Percentiles rank a stretch among this genome's conserved stretches.
Evolutionary conservation across 139 green algal species (phyloP).

Genomic region (Coelastrella sp.): DNA sequence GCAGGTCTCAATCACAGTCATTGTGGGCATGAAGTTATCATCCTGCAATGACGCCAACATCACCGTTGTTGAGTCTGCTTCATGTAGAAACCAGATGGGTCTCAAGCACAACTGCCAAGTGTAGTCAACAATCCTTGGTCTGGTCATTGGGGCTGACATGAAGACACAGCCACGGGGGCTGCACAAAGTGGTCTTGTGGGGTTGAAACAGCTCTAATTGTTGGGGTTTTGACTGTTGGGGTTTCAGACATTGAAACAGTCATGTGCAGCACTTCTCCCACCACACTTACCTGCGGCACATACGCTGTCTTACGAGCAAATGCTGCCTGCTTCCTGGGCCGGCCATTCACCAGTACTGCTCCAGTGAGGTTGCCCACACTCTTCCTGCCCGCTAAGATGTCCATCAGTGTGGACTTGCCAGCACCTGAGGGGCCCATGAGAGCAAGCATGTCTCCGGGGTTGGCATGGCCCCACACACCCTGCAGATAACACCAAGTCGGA

Average conservation of each 20-base stretch:
- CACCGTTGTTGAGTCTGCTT: too few species aligned
- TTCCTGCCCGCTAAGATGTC: constrained; percentile 71
- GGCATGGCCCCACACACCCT: constrained; percentile 55
- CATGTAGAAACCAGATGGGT: too few species aligned
- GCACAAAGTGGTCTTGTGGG: too few species aligned
- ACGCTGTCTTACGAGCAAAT: constrained; percentile 53
- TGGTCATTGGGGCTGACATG: too few species aligned
- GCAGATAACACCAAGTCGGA: too few species aligned
- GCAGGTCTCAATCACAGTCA: constrained; percentile 65
- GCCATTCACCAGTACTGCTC: constrained; percentile 73
- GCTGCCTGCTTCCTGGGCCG: constrained; percentile 35
- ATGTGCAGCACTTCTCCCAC: too few species aligned
- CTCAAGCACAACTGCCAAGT: too few species aligned
- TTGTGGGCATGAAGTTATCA: constrained; percentile 73
- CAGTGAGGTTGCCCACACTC: constrained; percentile 60
- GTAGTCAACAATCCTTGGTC: too few species aligned
- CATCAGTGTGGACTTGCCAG: constrained; percentile 63
- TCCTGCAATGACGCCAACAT: constrained; percentile 54
- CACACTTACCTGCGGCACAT: constrained; percentile 63
- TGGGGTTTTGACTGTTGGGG: too few species aligned
- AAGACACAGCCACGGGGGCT: too few species aligned
- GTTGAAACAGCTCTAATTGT: too few species aligned
- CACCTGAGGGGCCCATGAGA: constrained; percentile 61
- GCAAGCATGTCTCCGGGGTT: constrained; percentile 61
- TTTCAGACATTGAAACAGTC: too few species aligned